phyloP scores from a whole-genome alignment of 148 eudicot genomes.

The Arctostaphylos glauca region DNA sequence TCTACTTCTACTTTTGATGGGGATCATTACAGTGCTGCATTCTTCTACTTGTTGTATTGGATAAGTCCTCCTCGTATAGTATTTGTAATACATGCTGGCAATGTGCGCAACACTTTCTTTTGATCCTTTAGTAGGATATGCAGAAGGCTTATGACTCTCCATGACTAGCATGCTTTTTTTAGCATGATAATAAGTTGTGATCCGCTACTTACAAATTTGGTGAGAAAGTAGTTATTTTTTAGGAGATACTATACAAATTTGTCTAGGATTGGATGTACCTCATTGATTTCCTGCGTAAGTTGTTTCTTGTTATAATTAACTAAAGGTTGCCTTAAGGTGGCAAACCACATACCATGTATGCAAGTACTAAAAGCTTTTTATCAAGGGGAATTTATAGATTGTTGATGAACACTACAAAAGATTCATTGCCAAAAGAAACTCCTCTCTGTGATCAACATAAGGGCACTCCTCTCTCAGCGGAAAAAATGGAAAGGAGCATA shows the following conservation, averaged over 20 bases:
- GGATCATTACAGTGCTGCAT: no score
- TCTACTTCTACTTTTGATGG: no score
- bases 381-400: no score
- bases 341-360: not conserved
- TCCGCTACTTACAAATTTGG: not conserved
- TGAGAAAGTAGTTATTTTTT: not conserved
- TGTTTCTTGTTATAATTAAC: not conserved
- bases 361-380: not conserved
- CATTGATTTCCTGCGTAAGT: not conserved
- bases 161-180: not conserved
- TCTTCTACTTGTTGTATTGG: no score
- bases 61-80: not conserved
- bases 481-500: not conserved
- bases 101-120: slow-evolving; percentile 3
- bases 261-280: not conserved
- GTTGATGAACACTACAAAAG: no score
- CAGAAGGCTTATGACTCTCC: not conserved
- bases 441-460: not conserved
- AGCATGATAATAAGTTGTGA: not conserved
- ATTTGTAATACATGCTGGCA: not conserved
- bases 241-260: not conserved
- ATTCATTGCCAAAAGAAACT: not conserved
- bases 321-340: not conserved
- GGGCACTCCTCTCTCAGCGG: not conserved
- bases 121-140: not conserved